Evolutionary conservation across 2,329 filamentous ascomycete genomes (phyloP), one percentile per base, ranked within the genome.

Genomic region (Fusarium sp.): DNA sequence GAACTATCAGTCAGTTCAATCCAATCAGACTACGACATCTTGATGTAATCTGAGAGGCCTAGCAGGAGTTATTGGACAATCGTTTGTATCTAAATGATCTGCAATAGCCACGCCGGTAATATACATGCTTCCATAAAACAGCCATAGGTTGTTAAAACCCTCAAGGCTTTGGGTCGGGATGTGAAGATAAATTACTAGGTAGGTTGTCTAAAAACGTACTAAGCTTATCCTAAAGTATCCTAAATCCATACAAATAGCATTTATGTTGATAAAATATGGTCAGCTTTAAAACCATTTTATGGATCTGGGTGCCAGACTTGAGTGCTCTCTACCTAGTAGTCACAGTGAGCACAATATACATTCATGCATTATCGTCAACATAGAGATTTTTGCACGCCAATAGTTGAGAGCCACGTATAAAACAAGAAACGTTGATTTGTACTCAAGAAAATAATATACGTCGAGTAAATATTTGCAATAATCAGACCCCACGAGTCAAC

Each of bases 381-480:
- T 25, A 50, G 17, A 25, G 12, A 10, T 5, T 14, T 25, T 14
- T 7, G 6, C 4, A 25, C 4, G 27, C n/a, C 7, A 7, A 33
- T 17, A 50, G 47, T 20, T 11, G 2, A 18, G n/a, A 3, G 17
- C 31, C 7, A 13, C 3, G 2, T 13, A 8, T 20, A 9, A 29
- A 44, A 13, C 17, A n/a, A 52, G 33, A 45, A 59, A 52, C 5
- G 20, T 33, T 41, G 33, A 68, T 46, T 33, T 50, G 18, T 17
- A 47, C 42, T 41, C 44, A 58, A 49, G 58, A 53, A 60, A 52
- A 45, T 73, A 73, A 73, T 73, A 18, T 68, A 70, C 49, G 45
- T 59, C 35, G 47, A 61, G 41, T 44, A 73, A 73, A 33, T 72
- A 68, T 73, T 63, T 73, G 73, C 70, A 61, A 29, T n/a, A 42